Base-by-base conservation (phyloP, 2,329 filamentous ascomycete species). In the Hypoxylon sp. region DNA sequence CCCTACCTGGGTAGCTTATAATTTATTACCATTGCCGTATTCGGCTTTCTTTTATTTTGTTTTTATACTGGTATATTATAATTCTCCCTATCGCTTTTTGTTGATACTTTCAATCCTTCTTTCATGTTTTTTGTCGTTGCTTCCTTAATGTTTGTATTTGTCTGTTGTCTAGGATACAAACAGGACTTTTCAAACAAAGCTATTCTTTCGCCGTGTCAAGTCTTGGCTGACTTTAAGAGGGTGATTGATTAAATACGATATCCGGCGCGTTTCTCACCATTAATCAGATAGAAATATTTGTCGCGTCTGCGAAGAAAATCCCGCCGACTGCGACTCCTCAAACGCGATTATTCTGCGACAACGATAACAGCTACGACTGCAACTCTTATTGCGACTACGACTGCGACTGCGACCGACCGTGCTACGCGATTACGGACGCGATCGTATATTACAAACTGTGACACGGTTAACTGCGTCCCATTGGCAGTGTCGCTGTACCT, bases 11-110 rank as follows among this genome's bases (percentile, higher is more conserved):
- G 41, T 52, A 61, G 50, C 53, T 59, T 48, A 45, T 56, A 70
- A 70, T 63, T 57, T 68, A 56, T 61, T 60, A 34, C 38, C 38
- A 43, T 62, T 68, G 50, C 60, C 56, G 57, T 55, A 66, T 68
- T 68, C 36, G 49, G 45, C 32, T 49, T 65, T 25, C 59, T 17
- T 41, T 60, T n/a, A 41, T 62, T 51, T 57, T 51, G 21, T 21
- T 61, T 61, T 65, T 56, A 57, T 63, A 55, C 60, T 46, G 34
- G 38, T 53, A 36, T 36, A 21, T 28, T 11, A 21, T 51, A n/a
- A 17, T 43, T 43, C 41, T 55, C 13, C 23, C n/a, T 32, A 19
- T 17, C 5, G 19, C 7, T 32, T 45, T 45, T 41, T 55, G 17
- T 23, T 56, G 55, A 58, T n/a, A 28, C 34, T 11, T 45, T 52